These are phyloP conservation scores for Teunomyces lycoperdinae DNA, from an alignment of 805 yeast genomes.

Conservation along the genomic window DNA sequence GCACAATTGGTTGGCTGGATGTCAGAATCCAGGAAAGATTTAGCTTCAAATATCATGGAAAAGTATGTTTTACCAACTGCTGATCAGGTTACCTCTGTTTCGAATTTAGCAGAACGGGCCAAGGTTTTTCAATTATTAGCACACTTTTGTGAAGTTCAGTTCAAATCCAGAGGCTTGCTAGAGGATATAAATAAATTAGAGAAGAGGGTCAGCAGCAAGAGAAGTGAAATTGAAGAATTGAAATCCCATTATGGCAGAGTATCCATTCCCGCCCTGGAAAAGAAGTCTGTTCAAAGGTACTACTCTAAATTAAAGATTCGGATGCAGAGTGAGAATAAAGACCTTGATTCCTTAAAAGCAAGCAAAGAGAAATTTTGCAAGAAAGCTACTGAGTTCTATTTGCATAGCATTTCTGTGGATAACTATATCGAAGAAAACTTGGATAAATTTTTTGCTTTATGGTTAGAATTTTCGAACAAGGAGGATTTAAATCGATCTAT, in stretches of 20 bases:
- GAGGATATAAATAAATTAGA: slow-evolving; percentile 44
- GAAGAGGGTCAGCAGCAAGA: slow-evolving; percentile 39
- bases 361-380: slow-evolving; percentile 44
- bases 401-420: slow-evolving; percentile 48
- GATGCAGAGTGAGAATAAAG: slow-evolving; percentile 47
- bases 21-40: slow-evolving; percentile 65
- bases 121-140: slow-evolving; percentile 61
- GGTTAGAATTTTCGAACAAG: slow-evolving; percentile 63
- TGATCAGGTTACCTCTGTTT: slow-evolving; percentile 6
- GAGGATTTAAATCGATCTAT: slow-evolving; percentile 45
- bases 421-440: slow-evolving; percentile 53
- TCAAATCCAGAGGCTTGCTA: slow-evolving; percentile 41
- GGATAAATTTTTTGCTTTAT: slow-evolving; percentile 77
- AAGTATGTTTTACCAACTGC: slow-evolving; percentile 54
- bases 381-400: slow-evolving; percentile 57
- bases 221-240: slow-evolving; percentile 49
- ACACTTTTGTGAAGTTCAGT: slow-evolving; percentile 67
- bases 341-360: slow-evolving; percentile 36
- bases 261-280: slow-evolving; percentile 43
- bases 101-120: slow-evolving; percentile 28
- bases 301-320: slow-evolving; percentile 49
- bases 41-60: slow-evolving; percentile 55
- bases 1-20: slow-evolving; percentile 65
- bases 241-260: slow-evolving; percentile 41
- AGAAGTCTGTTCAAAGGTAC: slow-evolving; percentile 51